Conservation (phyloP, 139 green algal species). For the Coelastrella sp. region DNA sequence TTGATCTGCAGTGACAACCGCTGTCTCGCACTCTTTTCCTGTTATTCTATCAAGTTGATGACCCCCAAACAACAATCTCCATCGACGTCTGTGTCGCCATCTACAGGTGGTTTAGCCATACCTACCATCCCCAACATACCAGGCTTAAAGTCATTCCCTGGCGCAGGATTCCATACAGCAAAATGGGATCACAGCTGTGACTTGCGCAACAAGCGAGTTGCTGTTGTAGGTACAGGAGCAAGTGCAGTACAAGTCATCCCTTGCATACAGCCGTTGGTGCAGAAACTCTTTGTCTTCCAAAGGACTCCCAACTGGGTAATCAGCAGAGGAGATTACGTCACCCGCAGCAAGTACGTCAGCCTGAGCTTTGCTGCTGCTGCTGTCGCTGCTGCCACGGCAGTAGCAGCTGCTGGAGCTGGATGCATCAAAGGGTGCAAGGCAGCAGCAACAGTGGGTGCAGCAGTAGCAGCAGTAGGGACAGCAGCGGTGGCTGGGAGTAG, state of each 20-base stretch:
- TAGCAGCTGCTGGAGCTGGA: background rate
- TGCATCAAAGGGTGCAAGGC: background rate
- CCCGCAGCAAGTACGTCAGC: background rate
- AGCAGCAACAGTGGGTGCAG: background rate
- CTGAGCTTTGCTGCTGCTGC: background rate
- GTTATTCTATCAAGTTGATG: no score
- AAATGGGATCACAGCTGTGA: background rate
- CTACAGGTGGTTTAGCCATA: background rate
- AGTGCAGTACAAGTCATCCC: slow-evolving; percentile 34
- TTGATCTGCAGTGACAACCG: no score
- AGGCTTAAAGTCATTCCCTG: slow-evolving; percentile 4
- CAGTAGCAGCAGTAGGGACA: background rate
- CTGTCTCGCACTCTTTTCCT: no score
- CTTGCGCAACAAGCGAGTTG: background rate
- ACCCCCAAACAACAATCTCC: background rate
- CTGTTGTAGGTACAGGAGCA: slow-evolving; percentile 15
- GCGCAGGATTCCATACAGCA: background rate
- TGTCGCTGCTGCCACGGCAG: background rate
- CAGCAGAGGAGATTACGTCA: background rate
- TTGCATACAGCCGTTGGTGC: background rate
- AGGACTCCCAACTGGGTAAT: slow-evolving; percentile 17
- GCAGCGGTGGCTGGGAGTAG: background rate
- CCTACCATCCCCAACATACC: background rate
- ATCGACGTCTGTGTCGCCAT: background rate
- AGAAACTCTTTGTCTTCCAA: slow-evolving; percentile 33